Percentiles rank a stretch among this genome's conserved stretches.
phyloP scores from a whole-genome alignment of 139 green algal species.

The Closterium sp. region DNA sequence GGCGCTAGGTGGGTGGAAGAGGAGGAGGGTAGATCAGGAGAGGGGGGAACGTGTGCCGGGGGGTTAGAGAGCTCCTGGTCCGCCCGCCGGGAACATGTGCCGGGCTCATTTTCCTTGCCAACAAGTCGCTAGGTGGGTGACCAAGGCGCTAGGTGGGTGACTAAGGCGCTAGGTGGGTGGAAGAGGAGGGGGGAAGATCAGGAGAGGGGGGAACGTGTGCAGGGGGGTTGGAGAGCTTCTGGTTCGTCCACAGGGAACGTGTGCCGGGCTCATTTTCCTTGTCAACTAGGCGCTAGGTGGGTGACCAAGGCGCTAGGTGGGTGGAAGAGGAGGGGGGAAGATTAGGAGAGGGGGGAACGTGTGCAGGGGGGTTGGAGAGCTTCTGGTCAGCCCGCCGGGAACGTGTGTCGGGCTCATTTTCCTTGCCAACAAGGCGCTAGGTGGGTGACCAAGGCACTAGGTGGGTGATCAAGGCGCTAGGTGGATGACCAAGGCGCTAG shows the following conservation, averaged over 20 bases:
- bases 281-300: too few species aligned
- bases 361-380: too few species aligned
- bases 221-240: too few species aligned
- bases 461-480: neutral
- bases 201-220: neutral
- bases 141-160: too few species aligned
- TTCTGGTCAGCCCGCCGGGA: too few species aligned
- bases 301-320: neutral
- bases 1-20: constrained; percentile 12
- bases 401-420: neutral
- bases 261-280: neutral
- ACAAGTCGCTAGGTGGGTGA: constrained; percentile 42
- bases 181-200: neutral
- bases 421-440: neutral
- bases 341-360: neutral
- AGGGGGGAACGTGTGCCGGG: too few species aligned
- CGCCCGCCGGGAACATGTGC: too few species aligned
- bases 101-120: constrained; percentile 64
- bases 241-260: neutral
- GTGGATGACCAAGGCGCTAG: neutral
- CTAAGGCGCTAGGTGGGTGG: constrained; percentile 11
- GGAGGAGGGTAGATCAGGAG: neutral
- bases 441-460: neutral
- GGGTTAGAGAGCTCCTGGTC: too few species aligned
- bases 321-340: too few species aligned